Conservation (phyloP, 306 rosid species). For the Sphenostylis stenocarpa region DNA sequence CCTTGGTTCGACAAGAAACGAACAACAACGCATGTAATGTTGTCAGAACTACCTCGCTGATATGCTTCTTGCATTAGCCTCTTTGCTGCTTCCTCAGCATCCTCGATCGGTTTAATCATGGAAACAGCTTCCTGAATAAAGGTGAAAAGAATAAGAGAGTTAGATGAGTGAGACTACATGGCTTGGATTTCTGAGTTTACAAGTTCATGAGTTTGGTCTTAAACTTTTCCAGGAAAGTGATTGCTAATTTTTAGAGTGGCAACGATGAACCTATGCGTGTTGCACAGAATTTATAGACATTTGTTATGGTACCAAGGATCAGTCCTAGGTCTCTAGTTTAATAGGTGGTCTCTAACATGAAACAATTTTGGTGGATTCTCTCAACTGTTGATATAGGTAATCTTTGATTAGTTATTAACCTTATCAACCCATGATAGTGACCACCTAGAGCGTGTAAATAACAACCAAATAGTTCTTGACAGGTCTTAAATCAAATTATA, state of each 20-base stretch:
- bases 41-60: slow-evolving; percentile 95
- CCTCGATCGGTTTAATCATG: slow-evolving; percentile 83
- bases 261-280: neutral
- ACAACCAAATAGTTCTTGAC: neutral
- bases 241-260: neutral
- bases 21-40: slow-evolving; percentile 86
- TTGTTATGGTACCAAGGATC: neutral
- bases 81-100: slow-evolving; percentile 93
- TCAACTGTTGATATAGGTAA: neutral
- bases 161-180: neutral
- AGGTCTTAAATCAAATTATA: neutral
- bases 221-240: neutral
- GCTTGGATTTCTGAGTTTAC: neutral
- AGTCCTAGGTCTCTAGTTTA: neutral
- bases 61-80: slow-evolving; percentile 92
- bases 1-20: slow-evolving; percentile 80
- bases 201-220: neutral
- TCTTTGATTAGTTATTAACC: neutral
- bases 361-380: neutral
- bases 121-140: slow-evolving; percentile 78
- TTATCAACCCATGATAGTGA: neutral
- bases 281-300: neutral
- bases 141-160: neutral
- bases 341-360: neutral
- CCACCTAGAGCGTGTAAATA: neutral